Base-by-base conservation (phyloP, 768 basidiomycete genomes). In the Auricularia sp. region DNA sequence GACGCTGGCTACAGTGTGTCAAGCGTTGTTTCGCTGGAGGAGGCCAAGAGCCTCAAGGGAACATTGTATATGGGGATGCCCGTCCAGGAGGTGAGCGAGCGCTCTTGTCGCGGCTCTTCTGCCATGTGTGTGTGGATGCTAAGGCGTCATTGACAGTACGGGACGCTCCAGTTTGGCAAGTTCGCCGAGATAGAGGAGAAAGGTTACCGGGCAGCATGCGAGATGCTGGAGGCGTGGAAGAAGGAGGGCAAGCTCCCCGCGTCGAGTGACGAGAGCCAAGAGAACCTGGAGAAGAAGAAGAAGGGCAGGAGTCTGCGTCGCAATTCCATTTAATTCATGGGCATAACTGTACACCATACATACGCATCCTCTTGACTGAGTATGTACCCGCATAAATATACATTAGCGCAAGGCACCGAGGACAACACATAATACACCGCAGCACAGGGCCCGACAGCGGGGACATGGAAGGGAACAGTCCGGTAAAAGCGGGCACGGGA, bases 51-150 rank as follows among this genome's bases (percentile, higher is more conserved):
- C 5, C 83, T 88, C 2, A 88, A 88, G 8, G 91, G 90, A 1
- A 95, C 93, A 71, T 77, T 98, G 56, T 98, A 99, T 71, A 87
- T 97, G 74, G 84, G 85, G 66, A 91, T 98, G 89, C 97, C 97
- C 0, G 95, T 99, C 12, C 92, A 97, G 67, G 86, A 91, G 76
- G 91, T 91, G 69, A 66, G 79, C 71, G 18, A 7, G 21, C 11
- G 47, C 10, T 70, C 65, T 43, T 44, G 11, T 61, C 64, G 3
- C 63, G 29, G 29, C 29, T 29, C 29, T 29, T 29, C 29, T 1
- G 29, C 1, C 29, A 1, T 29, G 29, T 29, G 29, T 1, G 29
- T 29, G 29, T 1, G 29, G 29, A 29, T 29, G 29, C 29, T 29
- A 34, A 23, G n/a, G 10, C 42, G 61, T 59, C 21, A 34, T 43